These are phyloP conservation scores for Pseudisothecium myosuroides DNA, from an alignment of 225 moss, liverwort and hornwort genomes.

Conservation along the genomic window DNA sequence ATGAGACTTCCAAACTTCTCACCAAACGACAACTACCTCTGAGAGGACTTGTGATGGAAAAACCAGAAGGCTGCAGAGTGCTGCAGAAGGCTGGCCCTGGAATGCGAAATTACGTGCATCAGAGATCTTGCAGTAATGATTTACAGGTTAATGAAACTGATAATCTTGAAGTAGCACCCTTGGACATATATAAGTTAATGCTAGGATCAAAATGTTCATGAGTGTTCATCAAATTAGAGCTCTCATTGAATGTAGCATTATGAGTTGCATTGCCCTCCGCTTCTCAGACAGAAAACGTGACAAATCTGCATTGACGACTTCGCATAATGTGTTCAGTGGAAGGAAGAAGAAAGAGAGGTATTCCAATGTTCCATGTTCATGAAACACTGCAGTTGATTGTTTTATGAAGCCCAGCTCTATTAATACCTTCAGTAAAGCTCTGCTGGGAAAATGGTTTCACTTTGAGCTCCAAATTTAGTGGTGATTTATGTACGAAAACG, in stretches of 20 bases:
- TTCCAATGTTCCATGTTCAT: too few species aligned
- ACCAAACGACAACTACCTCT: not conserved
- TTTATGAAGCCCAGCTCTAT: not conserved
- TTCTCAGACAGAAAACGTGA: not conserved
- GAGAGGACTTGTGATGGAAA: not conserved
- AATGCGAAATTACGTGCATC: not conserved
- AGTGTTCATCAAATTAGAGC: not conserved
- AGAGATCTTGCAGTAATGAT: not conserved
- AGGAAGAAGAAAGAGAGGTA: not conserved
- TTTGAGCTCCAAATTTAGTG: not conserved
- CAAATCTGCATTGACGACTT: not conserved
- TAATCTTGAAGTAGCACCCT: not conserved
- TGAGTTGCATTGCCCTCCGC: not conserved
- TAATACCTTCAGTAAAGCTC: not conserved
- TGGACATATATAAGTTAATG: not conserved
- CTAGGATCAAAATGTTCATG: not conserved
- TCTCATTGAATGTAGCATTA: not conserved
- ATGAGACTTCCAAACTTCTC: not conserved
- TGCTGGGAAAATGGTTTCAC: not conserved
- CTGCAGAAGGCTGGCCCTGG: not conserved
- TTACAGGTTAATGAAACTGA: not conserved
- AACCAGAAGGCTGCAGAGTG: not conserved
- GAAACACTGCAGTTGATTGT: not conserved
- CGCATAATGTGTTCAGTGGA: not conserved
- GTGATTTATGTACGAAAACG: not conserved